A percentile compares a stretch with the other conserved stretches of the same genome.
These are phyloP conservation scores for Botrytis fragariae DNA, from an alignment of 2,329 filamentous ascomycete genomes.

Conservation along the genomic window DNA sequence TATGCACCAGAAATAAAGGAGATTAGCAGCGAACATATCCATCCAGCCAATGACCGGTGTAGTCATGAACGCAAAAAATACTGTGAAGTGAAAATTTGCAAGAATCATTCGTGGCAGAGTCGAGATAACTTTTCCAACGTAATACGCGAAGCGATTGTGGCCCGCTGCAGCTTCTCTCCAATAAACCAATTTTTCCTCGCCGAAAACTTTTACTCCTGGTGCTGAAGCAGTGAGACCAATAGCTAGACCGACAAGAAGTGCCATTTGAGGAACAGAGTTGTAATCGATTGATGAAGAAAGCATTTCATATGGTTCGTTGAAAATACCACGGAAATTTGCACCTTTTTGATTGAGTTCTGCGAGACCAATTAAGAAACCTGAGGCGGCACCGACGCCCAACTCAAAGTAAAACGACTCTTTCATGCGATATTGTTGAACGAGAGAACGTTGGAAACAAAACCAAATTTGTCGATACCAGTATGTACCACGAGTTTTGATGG, in stretches of 20 bases:
- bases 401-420: slow-evolving; percentile 53
- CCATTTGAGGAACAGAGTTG: slow-evolving; percentile 50
- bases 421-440: slow-evolving; percentile 56
- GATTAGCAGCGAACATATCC: slow-evolving; percentile 50
- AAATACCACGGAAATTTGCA: slow-evolving; percentile 53
- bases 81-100: slow-evolving; percentile 54
- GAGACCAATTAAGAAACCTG: slow-evolving; percentile 54
- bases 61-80: slow-evolving; percentile 31
- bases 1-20: slow-evolving; percentile 46
- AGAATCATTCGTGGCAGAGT: slow-evolving; percentile 45
- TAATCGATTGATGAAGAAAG: slow-evolving; percentile 53
- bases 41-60: slow-evolving; percentile 10
- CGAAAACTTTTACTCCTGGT: slow-evolving; percentile 49
- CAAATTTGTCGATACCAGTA: slow-evolving; percentile 49
- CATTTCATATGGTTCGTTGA: slow-evolving; percentile 49
- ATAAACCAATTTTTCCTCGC: slow-evolving; percentile 46
- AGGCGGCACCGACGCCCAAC: slow-evolving; percentile 50
- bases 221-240: slow-evolving; percentile 55
- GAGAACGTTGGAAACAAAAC: slow-evolving; percentile 52
- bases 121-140: slow-evolving; percentile 52
- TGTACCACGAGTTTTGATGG: slow-evolving; percentile 51
- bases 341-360: slow-evolving; percentile 50
- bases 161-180: slow-evolving; percentile 55
- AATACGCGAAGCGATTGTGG: slow-evolving; percentile 56
- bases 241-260: slow-evolving; percentile 52